Evolutionary conservation across 2,329 filamentous ascomycete genomes (phyloP).

Genomic region (Chaetoscypha palmicola): DNA sequence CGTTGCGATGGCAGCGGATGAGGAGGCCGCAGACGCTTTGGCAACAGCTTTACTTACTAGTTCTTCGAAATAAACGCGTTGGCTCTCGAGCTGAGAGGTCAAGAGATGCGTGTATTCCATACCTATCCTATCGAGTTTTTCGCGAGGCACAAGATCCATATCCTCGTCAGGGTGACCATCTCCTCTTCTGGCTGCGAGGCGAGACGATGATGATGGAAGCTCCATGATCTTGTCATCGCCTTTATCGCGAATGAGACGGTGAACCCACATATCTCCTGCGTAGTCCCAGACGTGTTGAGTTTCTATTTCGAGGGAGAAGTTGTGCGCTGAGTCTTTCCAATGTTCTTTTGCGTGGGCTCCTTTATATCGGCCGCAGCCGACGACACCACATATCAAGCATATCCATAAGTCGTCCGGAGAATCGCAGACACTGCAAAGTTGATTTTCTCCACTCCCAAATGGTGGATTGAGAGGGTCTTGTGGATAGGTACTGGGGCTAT

Average conservation of each 20-base stretch:
- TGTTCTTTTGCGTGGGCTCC: conserved; percentile 88
- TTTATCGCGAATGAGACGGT: conserved; percentile 89
- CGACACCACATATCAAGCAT: conserved; percentile 85
- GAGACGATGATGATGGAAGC: conserved; percentile 48
- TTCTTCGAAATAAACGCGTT: conserved; percentile 90
- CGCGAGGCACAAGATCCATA: conserved; percentile 63
- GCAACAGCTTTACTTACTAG: conserved; percentile 82
- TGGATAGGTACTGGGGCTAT: conserved; percentile 20
- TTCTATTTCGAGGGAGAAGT: conserved; percentile 85
- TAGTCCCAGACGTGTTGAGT: conserved; percentile 99
- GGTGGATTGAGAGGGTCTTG: conserved; percentile 47
- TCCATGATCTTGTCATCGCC: conserved; percentile 89
- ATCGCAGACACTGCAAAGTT: conserved; percentile 75
- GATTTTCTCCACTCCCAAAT: conserved; percentile 56
- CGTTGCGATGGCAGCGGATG: conserved; percentile 57
- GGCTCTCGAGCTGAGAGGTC: conserved; percentile 85
- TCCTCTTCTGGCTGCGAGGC: background rate
- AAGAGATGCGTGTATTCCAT: conserved; percentile 93
- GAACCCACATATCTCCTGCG: conserved; percentile 89
- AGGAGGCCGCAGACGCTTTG: conserved; percentile 71
- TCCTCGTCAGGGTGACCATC: conserved; percentile 31
- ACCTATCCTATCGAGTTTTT: conserved; percentile 69
- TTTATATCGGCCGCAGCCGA: conserved; percentile 93
- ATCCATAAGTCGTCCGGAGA: conserved; percentile 84
- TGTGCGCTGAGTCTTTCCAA: conserved; percentile 83